Evolutionary conservation across 805 yeast genomes (phyloP).

Genomic region (Ogataea methylovora): DNA sequence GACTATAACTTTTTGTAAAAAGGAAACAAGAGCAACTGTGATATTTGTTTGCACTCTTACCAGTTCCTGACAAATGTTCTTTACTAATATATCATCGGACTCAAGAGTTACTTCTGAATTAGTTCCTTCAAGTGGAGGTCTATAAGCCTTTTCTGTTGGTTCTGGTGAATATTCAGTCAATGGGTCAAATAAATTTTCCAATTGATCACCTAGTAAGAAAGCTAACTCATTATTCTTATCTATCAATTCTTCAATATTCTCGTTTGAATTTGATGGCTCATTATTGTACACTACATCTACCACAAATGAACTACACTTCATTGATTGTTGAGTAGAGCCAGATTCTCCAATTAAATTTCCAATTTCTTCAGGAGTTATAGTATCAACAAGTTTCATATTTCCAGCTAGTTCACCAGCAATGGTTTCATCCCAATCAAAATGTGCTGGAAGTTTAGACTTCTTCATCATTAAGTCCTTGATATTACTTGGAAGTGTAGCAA

Average conservation of each 20-base stretch:
- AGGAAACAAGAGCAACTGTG: constrained; percentile 63
- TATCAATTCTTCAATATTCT: constrained; percentile 40
- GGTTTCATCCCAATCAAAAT: constrained; percentile 66
- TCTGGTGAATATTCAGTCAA: constrained; percentile 89
- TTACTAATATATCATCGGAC: constrained; percentile 30
- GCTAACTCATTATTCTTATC: constrained; percentile 79
- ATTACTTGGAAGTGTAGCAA: constrained; percentile 41
- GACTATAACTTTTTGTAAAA: constrained; percentile 70
- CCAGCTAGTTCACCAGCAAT: constrained; percentile 78
- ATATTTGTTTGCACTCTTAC: constrained; percentile 65
- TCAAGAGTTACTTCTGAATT: constrained; percentile 19
- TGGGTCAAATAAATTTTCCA: constrained; percentile 86
- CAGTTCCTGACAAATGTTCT: constrained; percentile 58
- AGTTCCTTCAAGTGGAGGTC: constrained; percentile 39
- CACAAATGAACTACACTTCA: constrained; percentile 34
- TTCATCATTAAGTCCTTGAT: constrained; percentile 9
- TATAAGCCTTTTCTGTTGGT: constrained; percentile 63
- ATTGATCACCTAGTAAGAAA: constrained; percentile 70
- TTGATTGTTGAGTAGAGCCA: constrained; percentile 49
- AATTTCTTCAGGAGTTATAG: constrained; percentile 45
- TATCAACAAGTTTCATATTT: constrained; percentile 45
- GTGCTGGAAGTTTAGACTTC: constrained; percentile 12
- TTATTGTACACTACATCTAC: constrained; percentile 70
- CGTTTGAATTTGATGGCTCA: constrained; percentile 3
- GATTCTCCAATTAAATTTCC: constrained; percentile 47